Conservation (phyloP, 768 basidiomycete species). For the Nevesoporus exiguus region DNA sequence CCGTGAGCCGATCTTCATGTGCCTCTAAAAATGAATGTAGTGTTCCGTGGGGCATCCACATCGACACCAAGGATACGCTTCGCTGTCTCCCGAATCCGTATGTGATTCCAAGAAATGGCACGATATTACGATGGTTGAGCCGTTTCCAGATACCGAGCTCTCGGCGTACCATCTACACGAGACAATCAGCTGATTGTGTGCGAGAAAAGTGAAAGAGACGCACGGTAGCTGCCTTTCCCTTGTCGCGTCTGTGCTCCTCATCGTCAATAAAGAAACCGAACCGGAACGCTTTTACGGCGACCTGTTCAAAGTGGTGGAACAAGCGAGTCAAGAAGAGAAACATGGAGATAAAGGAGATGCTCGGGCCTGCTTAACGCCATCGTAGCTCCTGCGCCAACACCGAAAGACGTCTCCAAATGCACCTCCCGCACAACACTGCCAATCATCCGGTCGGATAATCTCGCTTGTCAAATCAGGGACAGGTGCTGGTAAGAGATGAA, state of each 20-base stretch:
- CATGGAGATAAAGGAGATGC: background rate
- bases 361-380: background rate
- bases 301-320: background rate
- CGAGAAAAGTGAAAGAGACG: background rate
- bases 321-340: background rate
- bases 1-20: background rate
- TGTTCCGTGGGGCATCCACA: conserved; percentile 5
- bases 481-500: background rate
- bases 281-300: background rate
- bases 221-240: background rate
- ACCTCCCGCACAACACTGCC: background rate
- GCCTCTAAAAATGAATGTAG: background rate
- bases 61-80: background rate
- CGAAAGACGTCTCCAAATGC: background rate
- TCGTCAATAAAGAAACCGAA: background rate
- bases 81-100: conserved; percentile 21
- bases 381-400: background rate
- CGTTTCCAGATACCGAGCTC: background rate
- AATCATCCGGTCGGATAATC: background rate
- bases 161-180: conserved; percentile 1
- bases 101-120: conserved; percentile 11
- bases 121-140: background rate
- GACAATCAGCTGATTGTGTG: background rate
- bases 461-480: background rate
- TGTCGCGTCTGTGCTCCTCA: background rate